Conservation (phyloP, 1,139 yeast genomes). For the Saccharomyces hybrid region DNA sequence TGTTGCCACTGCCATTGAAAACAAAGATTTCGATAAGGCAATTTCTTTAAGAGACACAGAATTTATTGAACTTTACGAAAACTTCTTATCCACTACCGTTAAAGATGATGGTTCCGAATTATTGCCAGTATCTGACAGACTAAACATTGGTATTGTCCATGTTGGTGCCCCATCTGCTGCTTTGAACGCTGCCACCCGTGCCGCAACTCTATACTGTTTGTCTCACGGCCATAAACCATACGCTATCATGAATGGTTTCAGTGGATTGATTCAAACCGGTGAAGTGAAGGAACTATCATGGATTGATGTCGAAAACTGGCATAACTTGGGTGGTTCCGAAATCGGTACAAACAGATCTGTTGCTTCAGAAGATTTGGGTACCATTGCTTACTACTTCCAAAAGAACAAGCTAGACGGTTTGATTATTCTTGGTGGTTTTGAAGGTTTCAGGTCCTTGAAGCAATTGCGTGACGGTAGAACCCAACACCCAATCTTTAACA, state of each 20-base stretch:
- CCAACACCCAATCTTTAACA: constrained; percentile 62
- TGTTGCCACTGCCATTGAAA: constrained; percentile 60
- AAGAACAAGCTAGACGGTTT: constrained; percentile 67
- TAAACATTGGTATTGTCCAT: constrained; percentile 63
- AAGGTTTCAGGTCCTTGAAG: constrained; percentile 63
- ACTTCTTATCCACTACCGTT: constrained; percentile 57
- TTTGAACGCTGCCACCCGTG: constrained; percentile 67
- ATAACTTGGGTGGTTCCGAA: constrained; percentile 70
- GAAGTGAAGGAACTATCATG: constrained; percentile 54
- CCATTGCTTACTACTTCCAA: constrained; percentile 69
- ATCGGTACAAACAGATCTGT: constrained; percentile 73
- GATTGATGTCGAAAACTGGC: constrained; percentile 70
- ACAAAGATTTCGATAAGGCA: constrained; percentile 55
- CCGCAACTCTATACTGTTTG: constrained; percentile 67
- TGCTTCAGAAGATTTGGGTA: constrained; percentile 63
- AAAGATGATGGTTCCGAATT: constrained; percentile 49
- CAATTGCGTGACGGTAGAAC: constrained; percentile 57
- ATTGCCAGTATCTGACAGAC: constrained; percentile 49
- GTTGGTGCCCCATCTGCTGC: constrained; percentile 85
- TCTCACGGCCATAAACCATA: constrained; percentile 67
- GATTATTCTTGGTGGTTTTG: constrained; percentile 72
- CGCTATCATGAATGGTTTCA: constrained; percentile 70
- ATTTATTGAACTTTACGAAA: constrained; percentile 57
- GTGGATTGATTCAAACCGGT: constrained; percentile 71
- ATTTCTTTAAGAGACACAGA: constrained; percentile 64